Percentiles rank a stretch among this genome's conserved stretches.
phyloP scores from a whole-genome alignment of 176 grass and related monocot genomes.

The Elaeis guineensis region DNA sequence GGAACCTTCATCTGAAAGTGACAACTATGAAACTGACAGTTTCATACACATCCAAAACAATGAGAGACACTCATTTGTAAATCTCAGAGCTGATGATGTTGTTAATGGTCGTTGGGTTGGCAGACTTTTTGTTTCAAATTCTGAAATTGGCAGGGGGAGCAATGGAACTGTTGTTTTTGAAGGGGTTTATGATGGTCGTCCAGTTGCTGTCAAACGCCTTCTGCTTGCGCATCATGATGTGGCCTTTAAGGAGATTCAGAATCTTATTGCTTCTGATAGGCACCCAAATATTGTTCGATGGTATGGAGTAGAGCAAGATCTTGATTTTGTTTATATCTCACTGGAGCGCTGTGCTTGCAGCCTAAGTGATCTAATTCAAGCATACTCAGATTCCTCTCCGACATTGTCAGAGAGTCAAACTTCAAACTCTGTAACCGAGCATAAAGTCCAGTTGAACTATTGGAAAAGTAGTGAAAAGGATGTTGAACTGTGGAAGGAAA shows the following conservation, averaged over 20 bases:
- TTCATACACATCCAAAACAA: conserved; percentile 16
- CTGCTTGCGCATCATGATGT: conserved; percentile 82
- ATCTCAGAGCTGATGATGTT: conserved; percentile 16
- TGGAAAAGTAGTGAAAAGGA: conserved; percentile 35
- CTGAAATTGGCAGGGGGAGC: conserved; percentile 94
- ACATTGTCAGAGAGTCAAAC: neutral
- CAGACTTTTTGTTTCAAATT: conserved; percentile 63
- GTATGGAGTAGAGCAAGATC: conserved; percentile 71
- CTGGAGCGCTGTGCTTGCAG: conserved; percentile 83
- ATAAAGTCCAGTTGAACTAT: conserved; percentile 16
- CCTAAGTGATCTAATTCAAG: conserved; percentile 71
- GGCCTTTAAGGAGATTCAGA: conserved; percentile 78
- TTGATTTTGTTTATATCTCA: conserved; percentile 91
- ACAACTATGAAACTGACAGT: conserved; percentile 32
- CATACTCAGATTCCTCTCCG: conserved; percentile 17
- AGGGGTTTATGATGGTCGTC: conserved; percentile 64
- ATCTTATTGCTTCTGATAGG: conserved; percentile 89
- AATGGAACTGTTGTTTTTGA: conserved; percentile 97
- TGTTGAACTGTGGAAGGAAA: conserved; percentile 56
- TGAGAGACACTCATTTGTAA: conserved; percentile 18
- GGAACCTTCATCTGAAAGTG: conserved; percentile 25
- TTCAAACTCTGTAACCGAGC: conserved; percentile 3
- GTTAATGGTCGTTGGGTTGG: conserved; percentile 59
- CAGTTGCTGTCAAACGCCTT: conserved; percentile 84
- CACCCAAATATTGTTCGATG: conserved; percentile 93